Evolutionary conservation across 2,329 filamentous ascomycete genomes (phyloP).

Genomic region (Fusarium goolgardi): DNA sequence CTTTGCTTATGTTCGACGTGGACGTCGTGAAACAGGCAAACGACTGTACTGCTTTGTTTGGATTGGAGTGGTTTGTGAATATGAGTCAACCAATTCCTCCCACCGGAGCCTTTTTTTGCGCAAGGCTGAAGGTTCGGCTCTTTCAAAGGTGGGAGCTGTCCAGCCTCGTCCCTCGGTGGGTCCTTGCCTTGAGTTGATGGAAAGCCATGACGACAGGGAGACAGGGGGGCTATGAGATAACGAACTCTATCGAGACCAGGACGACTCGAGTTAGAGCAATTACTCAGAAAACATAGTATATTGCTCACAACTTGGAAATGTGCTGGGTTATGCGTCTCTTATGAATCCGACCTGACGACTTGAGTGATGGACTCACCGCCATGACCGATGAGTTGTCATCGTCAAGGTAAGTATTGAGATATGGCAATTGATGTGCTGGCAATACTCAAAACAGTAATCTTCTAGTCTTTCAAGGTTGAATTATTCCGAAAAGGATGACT

Average conservation of each 20-base stretch:
- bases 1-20: constrained; percentile 7
- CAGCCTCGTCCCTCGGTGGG: constrained; percentile 40
- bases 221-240: constrained; percentile 16
- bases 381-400: constrained; percentile 32
- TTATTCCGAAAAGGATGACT: neutral
- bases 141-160: constrained; percentile 32
- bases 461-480: neutral
- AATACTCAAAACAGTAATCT: constrained; percentile 2
- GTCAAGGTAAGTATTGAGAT: neutral
- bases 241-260: constrained; percentile 1
- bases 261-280: neutral
- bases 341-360: neutral
- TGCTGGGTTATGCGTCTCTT: constrained; percentile 2
- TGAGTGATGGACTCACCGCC: constrained; percentile 23
- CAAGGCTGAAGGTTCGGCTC: constrained; percentile 42
- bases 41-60: constrained; percentile 19
- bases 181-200: neutral
- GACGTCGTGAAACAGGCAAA: constrained; percentile 25
- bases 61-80: constrained; percentile 28
- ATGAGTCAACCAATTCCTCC: constrained; percentile 44
- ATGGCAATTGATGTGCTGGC: constrained; percentile 30
- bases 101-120: constrained; percentile 44
- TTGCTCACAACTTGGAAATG: neutral
- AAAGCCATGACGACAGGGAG: constrained; percentile 34
- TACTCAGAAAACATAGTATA: neutral